Evolutionary conservation across 257 asterid genomes (phyloP).

Genomic region (Solanum clarkiae): DNA sequence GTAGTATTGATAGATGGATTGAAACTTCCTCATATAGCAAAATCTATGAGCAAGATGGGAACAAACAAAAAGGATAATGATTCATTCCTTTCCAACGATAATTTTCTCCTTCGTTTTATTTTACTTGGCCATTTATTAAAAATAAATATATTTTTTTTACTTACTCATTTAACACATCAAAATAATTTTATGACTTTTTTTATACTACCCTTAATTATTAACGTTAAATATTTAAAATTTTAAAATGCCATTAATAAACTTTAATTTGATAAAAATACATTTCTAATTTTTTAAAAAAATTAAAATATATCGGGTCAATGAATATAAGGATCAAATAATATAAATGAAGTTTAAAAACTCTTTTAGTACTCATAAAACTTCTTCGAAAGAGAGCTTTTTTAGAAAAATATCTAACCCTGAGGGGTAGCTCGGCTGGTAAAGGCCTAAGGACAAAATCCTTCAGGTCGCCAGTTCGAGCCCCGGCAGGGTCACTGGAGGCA

Average conservation of each 20-base stretch:
- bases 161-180: background rate
- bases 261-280: background rate
- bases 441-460: too few relatives aligned
- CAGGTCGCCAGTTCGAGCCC: too few relatives aligned
- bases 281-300: too few relatives aligned
- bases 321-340: background rate
- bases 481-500: too few relatives aligned
- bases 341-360: background rate
- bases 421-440: too few relatives aligned
- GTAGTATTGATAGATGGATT: background rate
- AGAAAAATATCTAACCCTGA: background rate
- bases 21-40: background rate
- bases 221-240: background rate
- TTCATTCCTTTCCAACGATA: background rate
- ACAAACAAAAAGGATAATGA: background rate
- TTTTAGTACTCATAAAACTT: background rate
- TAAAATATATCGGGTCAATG: background rate
- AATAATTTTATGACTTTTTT: too few relatives aligned
- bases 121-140: background rate
- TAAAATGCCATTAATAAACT: background rate
- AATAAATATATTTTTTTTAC: background rate
- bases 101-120: background rate
- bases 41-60: background rate
- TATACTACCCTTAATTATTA: too few relatives aligned
- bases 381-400: background rate